A percentile compares a stretch with the other conserved stretches of the same genome.
Conservation (phyloP, 169 alveolate species). For the Besnoitia besnoiti region DNA sequence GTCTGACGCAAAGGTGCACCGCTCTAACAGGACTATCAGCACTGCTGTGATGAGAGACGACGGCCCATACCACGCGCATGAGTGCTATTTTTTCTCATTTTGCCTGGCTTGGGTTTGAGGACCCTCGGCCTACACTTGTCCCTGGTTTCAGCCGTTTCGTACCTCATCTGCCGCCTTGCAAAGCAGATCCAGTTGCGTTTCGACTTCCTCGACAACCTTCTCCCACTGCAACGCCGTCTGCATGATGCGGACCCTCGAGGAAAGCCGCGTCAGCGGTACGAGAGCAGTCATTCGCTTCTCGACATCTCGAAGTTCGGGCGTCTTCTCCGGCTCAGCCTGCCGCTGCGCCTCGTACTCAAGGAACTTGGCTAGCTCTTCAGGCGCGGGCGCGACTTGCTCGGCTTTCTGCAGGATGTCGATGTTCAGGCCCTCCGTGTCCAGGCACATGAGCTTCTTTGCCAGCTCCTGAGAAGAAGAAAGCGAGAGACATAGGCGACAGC, state of each 20-base stretch:
- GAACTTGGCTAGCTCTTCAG: constrained; percentile 55
- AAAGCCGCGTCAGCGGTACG: constrained; percentile 11
- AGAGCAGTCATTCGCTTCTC: constrained; percentile 48
- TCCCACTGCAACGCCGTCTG: constrained; percentile 13
- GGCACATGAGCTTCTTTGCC: constrained; percentile 61
- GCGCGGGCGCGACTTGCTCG: constrained; percentile 72
- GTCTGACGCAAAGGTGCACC: too few species aligned
- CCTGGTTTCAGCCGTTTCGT: constrained; percentile 19
- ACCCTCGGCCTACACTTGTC: too few species aligned
- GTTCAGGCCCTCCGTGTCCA: constrained; percentile 68
- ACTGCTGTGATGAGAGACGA: too few species aligned
- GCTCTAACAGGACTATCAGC: too few species aligned
- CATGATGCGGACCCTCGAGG: not conserved
- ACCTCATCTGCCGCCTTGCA: constrained; percentile 70
- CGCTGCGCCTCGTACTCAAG: constrained; percentile 15
- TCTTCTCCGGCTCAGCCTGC: constrained; percentile 9
- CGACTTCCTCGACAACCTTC: constrained; percentile 39
- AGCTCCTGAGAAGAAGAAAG: constrained; percentile 48
- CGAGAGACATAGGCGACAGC: not conserved
- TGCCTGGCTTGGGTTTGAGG: too few species aligned
- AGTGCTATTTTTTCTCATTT: too few species aligned
- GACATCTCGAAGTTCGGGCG: constrained; percentile 34
- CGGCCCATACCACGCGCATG: too few species aligned
- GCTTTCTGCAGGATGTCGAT: constrained; percentile 68
- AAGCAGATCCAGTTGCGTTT: constrained; percentile 60